These are phyloP conservation scores for Xylaria sp. DNA, from an alignment of 2,329 filamentous ascomycete species.

Conservation along the genomic window DNA sequence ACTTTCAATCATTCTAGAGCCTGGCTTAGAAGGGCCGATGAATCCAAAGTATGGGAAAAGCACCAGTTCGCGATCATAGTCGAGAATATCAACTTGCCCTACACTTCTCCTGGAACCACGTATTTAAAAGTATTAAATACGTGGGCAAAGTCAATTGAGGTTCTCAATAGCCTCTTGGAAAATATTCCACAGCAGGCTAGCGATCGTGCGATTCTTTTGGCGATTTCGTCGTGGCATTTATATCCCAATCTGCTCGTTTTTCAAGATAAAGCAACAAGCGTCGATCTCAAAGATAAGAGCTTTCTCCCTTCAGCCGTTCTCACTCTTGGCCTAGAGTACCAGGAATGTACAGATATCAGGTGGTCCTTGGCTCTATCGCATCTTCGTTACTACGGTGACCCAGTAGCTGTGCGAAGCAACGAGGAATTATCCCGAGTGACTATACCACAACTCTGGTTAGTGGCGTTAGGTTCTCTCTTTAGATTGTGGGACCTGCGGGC, in stretches of 20 bases:
- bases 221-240: constrained; percentile 21
- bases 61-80: not conserved
- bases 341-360: not conserved
- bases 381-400: constrained; percentile 14
- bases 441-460: constrained; percentile 7
- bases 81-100: constrained; percentile 13
- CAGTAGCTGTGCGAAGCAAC: constrained; percentile 7
- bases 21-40: constrained; percentile 10
- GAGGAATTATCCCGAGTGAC: constrained; percentile 5
- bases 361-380: constrained; percentile 17
- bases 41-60: not conserved
- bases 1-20: too few relatives aligned
- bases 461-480: constrained; percentile 7
- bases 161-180: not conserved
- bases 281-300: constrained; percentile 1
- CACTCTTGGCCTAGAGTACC: constrained; percentile 6
- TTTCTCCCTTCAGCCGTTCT: not conserved
- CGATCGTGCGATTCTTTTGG: constrained; percentile 6
- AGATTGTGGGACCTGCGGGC: not conserved
- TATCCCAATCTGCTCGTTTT: constrained; percentile 12
- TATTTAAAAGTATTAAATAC: not conserved
- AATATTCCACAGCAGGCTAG: constrained; percentile 5
- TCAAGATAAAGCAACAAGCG: not conserved
- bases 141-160: constrained; percentile 2
- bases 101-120: not conserved